Base-by-base conservation (phyloP, 2,329 filamentous ascomycete species). In the Tolypocladium pustulatum region DNA sequence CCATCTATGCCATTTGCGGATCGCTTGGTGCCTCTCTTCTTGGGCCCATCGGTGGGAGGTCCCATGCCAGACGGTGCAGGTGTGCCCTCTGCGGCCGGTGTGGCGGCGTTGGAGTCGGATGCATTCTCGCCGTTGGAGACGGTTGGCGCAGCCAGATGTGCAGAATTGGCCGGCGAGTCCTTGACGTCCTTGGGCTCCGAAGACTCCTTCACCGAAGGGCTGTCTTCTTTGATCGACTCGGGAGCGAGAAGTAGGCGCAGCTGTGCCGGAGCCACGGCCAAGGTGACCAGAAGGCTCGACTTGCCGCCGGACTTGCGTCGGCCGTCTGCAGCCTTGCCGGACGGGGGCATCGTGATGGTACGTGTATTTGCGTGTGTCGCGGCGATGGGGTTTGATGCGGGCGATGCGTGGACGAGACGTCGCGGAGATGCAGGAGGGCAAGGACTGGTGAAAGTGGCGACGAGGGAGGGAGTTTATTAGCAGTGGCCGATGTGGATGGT, bases 11-110 rank as follows among this genome's bases (percentile, higher is more conserved):
- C 79, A 43, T 83, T 79, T 66, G 88, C 88, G 27, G 84, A 82
- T 64, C 87, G 83, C 72, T 91, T 88, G 38, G 83, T 78, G 38
- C 87, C 86, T 73, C 92, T 92, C 77, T 90, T 91, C 78, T 90
- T 91, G 15, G 79, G 76, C 8, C 79, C 84, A 58, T 84, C 81
- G 53, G 73, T 71, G 40, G 83, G 84, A 54, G 84, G 84, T 6
- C 79, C 82, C 83, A 87, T 86, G 61, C 72, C 71, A 7, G 77
- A 72, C 30, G 81, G 77, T 30, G 74, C 80, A 8, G 83, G 82
- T 15, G 83, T 85, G 64, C 78, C 80, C 54, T 75, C 79, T 46
- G 79, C 73, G 27, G 76, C 79, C 17, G 84, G 84, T 20, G 84
- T 87, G 49, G 81, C 80, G 25, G 81, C 78, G 63, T 78, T 82